Evolutionary conservation across 345 rosid species (phyloP), one percentile per base, ranked within the genome.

Genomic region (Euclidium syriacum): DNA sequence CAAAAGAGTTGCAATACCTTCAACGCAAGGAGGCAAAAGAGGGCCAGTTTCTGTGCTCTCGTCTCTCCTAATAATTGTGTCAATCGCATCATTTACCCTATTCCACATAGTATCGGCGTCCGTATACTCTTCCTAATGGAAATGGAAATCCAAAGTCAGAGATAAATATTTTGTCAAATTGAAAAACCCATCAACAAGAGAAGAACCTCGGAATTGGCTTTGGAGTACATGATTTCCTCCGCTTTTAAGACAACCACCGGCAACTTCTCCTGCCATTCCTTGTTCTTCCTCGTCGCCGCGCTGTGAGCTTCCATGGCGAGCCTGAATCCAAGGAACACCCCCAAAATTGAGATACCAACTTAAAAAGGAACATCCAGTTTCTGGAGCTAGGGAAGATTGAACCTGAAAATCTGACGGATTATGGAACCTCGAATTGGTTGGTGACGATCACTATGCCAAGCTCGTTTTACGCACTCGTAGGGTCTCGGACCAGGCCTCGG

Each of bases 391-490:
- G n/a, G n/a, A n/a, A n/a, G n/a, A n/a, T n/a, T n/a, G n/a, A 72
- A 92, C 98, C 95, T 90, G 79, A 90, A 94, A 79, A 94, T 90
- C 73, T 94, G 95, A 22, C 82, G 92, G 58, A 90, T 84, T 67
- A 87, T 78, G 34, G 95, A 85, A 62, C 96, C 99, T 67, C 97
- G 67, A 66, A 85, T 78, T 57, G 97, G 90, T 67, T 80, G 90
- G 78, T 87, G 97, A 49, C 95, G 81, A 24, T 90, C 99, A 54
- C 97, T 94, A 77, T 94, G 99, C 99, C 99, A 94, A 67, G 91
- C 90, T 76, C 95, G 79, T 71, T 81, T 80, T 22, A 90, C 95
- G 64, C 99, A 92, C 85, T 89, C 97, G 60, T 84, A 92, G 15
- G 99, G 96, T 71, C 96, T 85, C 2, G 95, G 96, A 23, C 96